Conservation (phyloP, 768 basidiomycete species). For the Chalciporus sphaerocephalus region DNA sequence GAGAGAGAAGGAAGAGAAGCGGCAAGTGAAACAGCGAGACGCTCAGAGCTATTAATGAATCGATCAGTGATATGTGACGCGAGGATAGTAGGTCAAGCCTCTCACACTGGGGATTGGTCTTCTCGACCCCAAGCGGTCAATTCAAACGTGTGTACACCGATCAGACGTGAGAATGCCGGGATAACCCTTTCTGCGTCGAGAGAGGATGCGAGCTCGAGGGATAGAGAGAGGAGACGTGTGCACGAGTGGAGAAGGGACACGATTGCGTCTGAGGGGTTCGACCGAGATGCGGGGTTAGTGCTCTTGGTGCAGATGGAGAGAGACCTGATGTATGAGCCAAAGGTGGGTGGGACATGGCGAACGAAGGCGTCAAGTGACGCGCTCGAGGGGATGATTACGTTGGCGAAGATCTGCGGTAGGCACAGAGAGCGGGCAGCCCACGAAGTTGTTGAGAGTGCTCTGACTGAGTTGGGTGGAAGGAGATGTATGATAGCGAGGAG, state of each 20-base stretch:
- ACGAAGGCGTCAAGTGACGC: slow-evolving; percentile 50
- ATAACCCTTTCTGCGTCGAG: slow-evolving; percentile 16
- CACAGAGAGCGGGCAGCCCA: slow-evolving; percentile 49
- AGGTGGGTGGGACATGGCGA: slow-evolving; percentile 50
- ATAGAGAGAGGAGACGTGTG: slow-evolving; percentile 37
- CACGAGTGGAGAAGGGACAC: slow-evolving; percentile 47
- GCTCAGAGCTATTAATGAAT: slow-evolving; percentile 38
- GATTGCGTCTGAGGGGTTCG: slow-evolving; percentile 43
- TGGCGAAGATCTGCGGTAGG: slow-evolving; percentile 57
- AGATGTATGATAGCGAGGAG: slow-evolving; percentile 52
- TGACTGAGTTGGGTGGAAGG: slow-evolving; percentile 43
- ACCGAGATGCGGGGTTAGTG: slow-evolving; percentile 19
- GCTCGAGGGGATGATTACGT: slow-evolving; percentile 45
- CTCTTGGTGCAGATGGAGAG: slow-evolving; percentile 48
- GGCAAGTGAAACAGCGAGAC: slow-evolving; percentile 65
- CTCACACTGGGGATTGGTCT: slow-evolving; percentile 36
- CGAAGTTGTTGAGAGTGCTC: slow-evolving; percentile 47
- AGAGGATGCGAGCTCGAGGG: slow-evolving; percentile 26
- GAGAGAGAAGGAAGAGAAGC: slow-evolving; percentile 52
- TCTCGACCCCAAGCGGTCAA: slow-evolving; percentile 31
- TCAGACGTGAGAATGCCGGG: slow-evolving; percentile 22
- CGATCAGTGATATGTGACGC: slow-evolving; percentile 2
- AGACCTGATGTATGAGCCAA: slow-evolving; percentile 47
- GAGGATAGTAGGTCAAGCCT: neutral
- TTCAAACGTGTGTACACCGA: slow-evolving; percentile 13